phyloP scores from a whole-genome alignment of 2,329 filamentous ascomycete species.

The Ceratocystis eucalypticola region DNA sequence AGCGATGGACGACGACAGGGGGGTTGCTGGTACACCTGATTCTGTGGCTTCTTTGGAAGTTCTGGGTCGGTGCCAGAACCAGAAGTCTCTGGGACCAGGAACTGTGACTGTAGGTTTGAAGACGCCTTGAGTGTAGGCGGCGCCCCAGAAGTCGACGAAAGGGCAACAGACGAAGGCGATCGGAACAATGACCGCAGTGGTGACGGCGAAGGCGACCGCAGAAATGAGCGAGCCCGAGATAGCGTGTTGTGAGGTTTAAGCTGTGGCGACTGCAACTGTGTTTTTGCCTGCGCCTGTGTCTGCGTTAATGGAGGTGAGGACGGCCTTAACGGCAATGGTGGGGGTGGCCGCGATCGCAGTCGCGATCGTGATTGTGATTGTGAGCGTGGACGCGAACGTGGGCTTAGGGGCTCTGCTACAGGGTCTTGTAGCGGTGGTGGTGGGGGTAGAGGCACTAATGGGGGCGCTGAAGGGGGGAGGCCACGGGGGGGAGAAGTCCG shows the following conservation, averaged over 20 bases:
- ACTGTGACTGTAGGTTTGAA: neutral
- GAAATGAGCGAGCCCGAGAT: neutral
- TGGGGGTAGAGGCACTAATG: neutral
- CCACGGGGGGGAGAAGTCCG: neutral
- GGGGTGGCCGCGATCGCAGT: neutral
- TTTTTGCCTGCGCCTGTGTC: neutral
- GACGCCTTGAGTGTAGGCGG: neutral
- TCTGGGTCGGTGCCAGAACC: neutral
- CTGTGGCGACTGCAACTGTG: neutral
- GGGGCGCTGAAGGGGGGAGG: neutral
- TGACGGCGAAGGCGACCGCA: neutral
- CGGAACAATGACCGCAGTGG: neutral
- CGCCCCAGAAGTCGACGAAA: no score
- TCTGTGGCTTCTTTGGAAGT: neutral
- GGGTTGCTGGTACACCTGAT: neutral
- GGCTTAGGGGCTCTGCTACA: neutral
- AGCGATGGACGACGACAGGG: conserved; percentile 1
- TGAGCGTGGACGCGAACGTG: no score
- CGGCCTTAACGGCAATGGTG: neutral
- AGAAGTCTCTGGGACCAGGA: neutral
- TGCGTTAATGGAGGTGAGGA: neutral
- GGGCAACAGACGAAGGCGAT: neutral
- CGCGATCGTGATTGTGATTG: neutral
- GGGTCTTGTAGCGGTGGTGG: neutral
- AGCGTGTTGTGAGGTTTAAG: neutral